Evolutionary conservation across 2,329 filamentous ascomycete species (phyloP).

Genomic region (Tolypocladium tropicale): DNA sequence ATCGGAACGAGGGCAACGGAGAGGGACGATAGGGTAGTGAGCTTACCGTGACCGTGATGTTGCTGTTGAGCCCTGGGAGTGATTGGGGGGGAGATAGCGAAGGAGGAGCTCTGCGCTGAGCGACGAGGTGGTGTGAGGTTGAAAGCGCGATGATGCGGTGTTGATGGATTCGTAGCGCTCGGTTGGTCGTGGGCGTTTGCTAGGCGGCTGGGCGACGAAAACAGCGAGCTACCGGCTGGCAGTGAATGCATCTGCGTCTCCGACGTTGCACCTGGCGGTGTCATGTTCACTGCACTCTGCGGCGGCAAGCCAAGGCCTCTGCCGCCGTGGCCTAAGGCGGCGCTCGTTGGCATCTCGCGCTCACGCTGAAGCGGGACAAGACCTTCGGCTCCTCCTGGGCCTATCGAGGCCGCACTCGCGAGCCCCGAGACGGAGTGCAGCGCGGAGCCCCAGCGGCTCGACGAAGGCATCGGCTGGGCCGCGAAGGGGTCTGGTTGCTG

Average conservation of each 20-base stretch:
- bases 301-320: background rate
- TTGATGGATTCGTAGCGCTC: constrained; percentile 6
- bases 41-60: background rate
- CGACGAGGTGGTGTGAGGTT: constrained; percentile 2
- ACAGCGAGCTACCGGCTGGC: background rate
- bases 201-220: constrained; percentile 8
- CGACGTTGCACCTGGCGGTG: constrained; percentile 7
- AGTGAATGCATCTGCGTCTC: constrained; percentile 13
- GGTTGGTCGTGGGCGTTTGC: constrained; percentile 9
- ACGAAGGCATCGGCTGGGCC: background rate
- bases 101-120: background rate
- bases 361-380: background rate
- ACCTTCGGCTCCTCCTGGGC: background rate
- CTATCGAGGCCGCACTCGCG: background rate
- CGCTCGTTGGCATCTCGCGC: background rate
- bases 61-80: background rate
- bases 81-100: background rate
- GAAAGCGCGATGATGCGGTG: constrained; percentile 7
- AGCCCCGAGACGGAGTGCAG: background rate
- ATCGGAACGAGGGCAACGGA: no score
- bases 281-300: background rate
- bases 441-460: background rate
- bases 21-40: background rate
- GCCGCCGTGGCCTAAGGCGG: background rate
- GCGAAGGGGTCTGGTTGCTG: constrained; percentile 6